Percentiles rank a stretch among this genome's conserved stretches.
Evolutionary conservation across 176 grass and related monocot species (phyloP).

Genomic region (Carex scoparia): DNA sequence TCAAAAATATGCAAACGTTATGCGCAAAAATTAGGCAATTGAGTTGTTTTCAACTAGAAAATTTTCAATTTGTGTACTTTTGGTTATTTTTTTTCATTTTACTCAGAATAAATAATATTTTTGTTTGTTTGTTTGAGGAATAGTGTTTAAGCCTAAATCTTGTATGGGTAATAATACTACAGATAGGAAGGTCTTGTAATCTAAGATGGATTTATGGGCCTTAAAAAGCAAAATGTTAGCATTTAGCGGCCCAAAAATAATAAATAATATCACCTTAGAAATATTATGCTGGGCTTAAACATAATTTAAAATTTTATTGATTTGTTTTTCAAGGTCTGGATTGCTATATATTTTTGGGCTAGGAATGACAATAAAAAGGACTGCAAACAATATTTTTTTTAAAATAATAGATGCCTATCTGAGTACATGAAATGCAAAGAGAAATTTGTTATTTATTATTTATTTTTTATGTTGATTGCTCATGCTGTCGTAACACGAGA

Average conservation of each 20-base stretch:
- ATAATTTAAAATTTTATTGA: neutral
- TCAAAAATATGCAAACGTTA: no score
- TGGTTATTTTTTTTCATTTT: no score
- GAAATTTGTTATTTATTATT: neutral
- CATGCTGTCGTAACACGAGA: neutral
- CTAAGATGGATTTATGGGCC: neutral
- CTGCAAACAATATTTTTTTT: neutral
- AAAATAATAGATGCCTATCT: neutral
- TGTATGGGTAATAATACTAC: neutral
- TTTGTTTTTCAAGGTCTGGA: neutral
- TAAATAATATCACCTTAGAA: neutral
- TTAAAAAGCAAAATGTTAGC: neutral
- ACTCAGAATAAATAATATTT: no score
- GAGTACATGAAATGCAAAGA: neutral
- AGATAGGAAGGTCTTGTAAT: neutral
- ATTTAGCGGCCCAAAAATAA: neutral
- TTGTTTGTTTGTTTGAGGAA: no score
- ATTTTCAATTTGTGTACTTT: no score
- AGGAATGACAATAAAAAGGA: neutral
- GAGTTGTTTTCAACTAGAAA: no score
- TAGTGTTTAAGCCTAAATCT: neutral
- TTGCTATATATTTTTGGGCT: neutral
- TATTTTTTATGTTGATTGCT: neutral
- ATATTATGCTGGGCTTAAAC: neutral
- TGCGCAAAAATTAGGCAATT: no score